Conservation (phyloP, 2,329 filamentous ascomycete genomes). For the Xylaria sp. region DNA sequence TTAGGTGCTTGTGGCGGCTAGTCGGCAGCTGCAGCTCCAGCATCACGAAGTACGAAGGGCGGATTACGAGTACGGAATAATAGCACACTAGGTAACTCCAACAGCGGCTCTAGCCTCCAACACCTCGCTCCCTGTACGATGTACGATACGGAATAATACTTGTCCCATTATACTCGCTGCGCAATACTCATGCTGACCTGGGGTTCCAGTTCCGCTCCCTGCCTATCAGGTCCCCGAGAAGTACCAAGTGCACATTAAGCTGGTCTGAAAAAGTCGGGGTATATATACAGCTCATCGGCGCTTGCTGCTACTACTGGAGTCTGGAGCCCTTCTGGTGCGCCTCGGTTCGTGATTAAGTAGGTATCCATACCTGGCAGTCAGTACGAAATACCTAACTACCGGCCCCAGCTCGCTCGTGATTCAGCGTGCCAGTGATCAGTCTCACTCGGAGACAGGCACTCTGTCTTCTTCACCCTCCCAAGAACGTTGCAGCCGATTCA, state of each 20-base stretch:
- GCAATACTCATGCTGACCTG: no score
- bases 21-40: constrained; percentile 10
- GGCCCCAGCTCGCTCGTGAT: constrained; percentile 9
- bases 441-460: constrained; percentile 8
- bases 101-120: constrained; percentile 13
- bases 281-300: constrained; percentile 6
- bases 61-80: no score
- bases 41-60: not conserved
- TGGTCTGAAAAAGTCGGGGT: not conserved
- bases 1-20: constrained; percentile 12
- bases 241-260: no score
- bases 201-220: not conserved
- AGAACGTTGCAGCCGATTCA: constrained; percentile 19
- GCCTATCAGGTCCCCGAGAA: constrained; percentile 9
- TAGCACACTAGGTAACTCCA: not conserved
- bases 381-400: no score
- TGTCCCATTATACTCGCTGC: not conserved
- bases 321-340: no score
- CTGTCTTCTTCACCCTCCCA: not conserved
- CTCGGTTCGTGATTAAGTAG: no score
- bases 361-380: no score
- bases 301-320: not conserved
- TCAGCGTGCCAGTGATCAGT: constrained; percentile 12
- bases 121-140: not conserved
- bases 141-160: not conserved